Conservation (phyloP, 225 moss, liverwort and hornwort species). For the Pseudoscleropodium purum region DNA sequence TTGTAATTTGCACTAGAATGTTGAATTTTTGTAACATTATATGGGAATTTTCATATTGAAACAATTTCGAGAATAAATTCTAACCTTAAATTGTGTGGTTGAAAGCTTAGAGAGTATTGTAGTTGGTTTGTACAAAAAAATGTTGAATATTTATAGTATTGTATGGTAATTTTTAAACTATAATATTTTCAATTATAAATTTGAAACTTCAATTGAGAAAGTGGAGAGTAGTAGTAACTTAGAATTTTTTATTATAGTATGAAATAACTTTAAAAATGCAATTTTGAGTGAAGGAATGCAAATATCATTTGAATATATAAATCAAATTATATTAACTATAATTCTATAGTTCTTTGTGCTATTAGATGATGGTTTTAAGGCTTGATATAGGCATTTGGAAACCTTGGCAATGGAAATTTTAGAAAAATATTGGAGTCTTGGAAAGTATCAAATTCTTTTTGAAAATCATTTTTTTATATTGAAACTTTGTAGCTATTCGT, state of each 20-base stretch:
- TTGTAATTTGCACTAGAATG: not conserved
- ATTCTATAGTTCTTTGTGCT: rapidly evolving
- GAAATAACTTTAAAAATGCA: not conserved
- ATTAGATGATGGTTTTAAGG: rapidly evolving
- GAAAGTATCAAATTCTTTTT: not conserved
- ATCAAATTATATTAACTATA: not conserved
- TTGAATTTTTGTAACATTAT: not conserved
- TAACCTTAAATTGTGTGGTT: not conserved
- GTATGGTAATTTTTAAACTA: not conserved
- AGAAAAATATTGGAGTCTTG: rapidly evolving
- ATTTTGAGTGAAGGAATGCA: rapidly evolving
- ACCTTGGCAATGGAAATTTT: not conserved
- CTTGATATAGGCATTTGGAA: rapidly evolving
- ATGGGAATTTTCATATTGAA: rapidly evolving
- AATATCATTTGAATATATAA: not conserved
- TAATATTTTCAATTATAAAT: not conserved
- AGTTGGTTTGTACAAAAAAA: not conserved
- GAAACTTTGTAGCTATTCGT: not conserved
- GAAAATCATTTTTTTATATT: not conserved
- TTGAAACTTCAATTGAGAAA: not conserved
- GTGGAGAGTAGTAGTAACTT: rapidly evolving
- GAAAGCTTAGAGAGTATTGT: not conserved
- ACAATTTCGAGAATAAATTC: too few relatives aligned
- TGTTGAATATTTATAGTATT: not conserved
- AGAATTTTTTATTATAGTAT: not conserved